These are phyloP conservation scores for Geotrichum restrictum DNA, from an alignment of 1,139 yeast species.

Conservation along the genomic window DNA sequence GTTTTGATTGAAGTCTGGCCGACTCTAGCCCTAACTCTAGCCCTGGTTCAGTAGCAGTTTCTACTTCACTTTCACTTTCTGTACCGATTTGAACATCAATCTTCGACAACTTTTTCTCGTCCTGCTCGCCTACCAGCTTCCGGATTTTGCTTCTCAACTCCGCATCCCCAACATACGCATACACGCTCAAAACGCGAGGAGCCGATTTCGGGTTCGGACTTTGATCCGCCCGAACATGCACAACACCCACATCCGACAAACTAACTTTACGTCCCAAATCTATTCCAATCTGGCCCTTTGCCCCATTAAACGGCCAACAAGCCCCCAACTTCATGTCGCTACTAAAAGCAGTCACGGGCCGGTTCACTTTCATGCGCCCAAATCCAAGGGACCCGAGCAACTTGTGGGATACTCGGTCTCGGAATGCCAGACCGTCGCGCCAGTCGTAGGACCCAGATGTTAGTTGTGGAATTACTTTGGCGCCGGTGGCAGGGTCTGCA, in stretches of 20 bases:
- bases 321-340: conserved; percentile 31
- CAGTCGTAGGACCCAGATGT: conserved; percentile 34
- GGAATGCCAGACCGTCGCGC: conserved; percentile 9
- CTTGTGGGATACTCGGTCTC: conserved; percentile 24
- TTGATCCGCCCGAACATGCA: conserved; percentile 33
- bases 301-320: conserved; percentile 41
- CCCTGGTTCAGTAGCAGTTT: no score
- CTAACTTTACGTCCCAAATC: conserved; percentile 30
- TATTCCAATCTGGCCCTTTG: conserved; percentile 34
- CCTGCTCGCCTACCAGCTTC: no score
- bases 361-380: conserved; percentile 28
- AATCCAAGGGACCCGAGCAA: conserved; percentile 27
- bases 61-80: no score
- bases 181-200: conserved; percentile 35
- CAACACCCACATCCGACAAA: conserved; percentile 34
- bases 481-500: conserved; percentile 35
- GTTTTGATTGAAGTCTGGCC: conserved; percentile 7
- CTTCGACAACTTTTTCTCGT: no score
- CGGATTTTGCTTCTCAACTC: no score
- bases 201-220: conserved; percentile 33
- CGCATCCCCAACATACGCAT: conserved; percentile 32
- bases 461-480: conserved; percentile 30
- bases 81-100: no score
- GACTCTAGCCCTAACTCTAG: no score
- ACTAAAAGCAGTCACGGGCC: conserved; percentile 32